Conservation (phyloP, 148 eudicot species). For the Rhododendron kiyosumense region DNA sequence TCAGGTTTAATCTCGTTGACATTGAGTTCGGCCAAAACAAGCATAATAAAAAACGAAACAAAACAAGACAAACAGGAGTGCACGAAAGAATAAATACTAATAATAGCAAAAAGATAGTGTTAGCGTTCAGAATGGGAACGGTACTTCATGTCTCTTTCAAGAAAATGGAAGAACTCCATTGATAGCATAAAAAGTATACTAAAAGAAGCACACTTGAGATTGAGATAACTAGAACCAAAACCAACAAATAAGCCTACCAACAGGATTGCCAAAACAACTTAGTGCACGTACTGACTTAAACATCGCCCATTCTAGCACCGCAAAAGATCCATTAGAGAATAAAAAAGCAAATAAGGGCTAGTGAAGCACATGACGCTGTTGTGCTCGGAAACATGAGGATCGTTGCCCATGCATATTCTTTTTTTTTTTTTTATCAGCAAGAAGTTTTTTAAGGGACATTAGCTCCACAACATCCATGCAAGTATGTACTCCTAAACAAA, state of each 20-base stretch:
- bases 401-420: not conserved
- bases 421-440: not conserved
- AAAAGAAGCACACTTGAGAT: too few relatives aligned
- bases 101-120: not conserved
- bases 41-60: too few relatives aligned
- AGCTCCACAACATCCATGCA: not conserved
- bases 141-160: too few relatives aligned
- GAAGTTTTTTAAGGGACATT: not conserved
- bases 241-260: not conserved
- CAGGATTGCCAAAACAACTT: not conserved
- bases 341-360: not conserved
- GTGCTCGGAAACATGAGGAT: not conserved
- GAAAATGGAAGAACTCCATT: too few relatives aligned
- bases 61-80: not conserved
- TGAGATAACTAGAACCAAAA: too few relatives aligned
- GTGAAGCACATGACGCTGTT: not conserved
- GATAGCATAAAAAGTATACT: too few relatives aligned
- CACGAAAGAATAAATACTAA: not conserved
- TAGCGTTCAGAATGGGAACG: not conserved
- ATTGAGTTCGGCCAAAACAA: too few relatives aligned
- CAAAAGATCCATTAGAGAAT: not conserved
- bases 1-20: too few relatives aligned
- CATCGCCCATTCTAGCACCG: not conserved
- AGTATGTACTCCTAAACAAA: not conserved
- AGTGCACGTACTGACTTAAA: not conserved